Percentiles rank a stretch among this genome's conserved stretches.
Conservation (phyloP, 2,329 filamentous ascomycete genomes). For the Chaetomiaceae sp. region DNA sequence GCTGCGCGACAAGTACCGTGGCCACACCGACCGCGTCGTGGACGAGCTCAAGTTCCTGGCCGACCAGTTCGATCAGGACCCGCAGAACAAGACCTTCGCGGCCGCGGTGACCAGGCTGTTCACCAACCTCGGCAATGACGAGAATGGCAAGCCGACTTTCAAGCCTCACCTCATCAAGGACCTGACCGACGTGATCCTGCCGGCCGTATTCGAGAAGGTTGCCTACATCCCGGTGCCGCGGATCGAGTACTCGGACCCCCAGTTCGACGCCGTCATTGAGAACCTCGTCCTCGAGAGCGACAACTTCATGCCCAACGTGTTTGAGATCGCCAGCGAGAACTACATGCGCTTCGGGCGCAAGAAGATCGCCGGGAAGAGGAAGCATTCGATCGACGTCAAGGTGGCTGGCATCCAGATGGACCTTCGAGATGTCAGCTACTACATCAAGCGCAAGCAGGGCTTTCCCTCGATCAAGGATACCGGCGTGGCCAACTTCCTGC, state of each 20-base stretch:
- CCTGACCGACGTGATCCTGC: slow-evolving; percentile 77
- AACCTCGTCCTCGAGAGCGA: slow-evolving; percentile 94
- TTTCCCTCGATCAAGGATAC: slow-evolving; percentile 84
- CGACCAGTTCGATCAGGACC: slow-evolving; percentile 83
- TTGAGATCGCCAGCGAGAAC: slow-evolving; percentile 87
- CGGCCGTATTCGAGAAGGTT: slow-evolving; percentile 72
- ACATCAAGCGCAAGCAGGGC: slow-evolving; percentile 89
- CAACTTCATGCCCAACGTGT: slow-evolving; percentile 89
- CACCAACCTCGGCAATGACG: slow-evolving; percentile 77
- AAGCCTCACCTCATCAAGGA: slow-evolving; percentile 93
- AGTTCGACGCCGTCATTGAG: slow-evolving; percentile 84
- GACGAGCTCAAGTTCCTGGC: slow-evolving; percentile 88
- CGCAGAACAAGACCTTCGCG: slow-evolving; percentile 76
- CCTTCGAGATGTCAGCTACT: slow-evolving; percentile 83
- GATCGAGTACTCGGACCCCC: slow-evolving; percentile 82
- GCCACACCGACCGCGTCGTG: slow-evolving; percentile 76
- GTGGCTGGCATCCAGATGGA: slow-evolving; percentile 92
- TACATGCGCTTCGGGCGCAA: slow-evolving; percentile 94
- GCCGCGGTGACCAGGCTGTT: slow-evolving; percentile 77
- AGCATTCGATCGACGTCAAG: slow-evolving; percentile 75
- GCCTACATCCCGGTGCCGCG: slow-evolving; percentile 89
- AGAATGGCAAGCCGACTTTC: slow-evolving; percentile 77
- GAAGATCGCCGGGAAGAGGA: slow-evolving; percentile 71
- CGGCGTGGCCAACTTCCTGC: slow-evolving; percentile 80
- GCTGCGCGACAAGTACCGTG: slow-evolving; percentile 79